Evolutionary conservation across 2,329 filamentous ascomycete species (phyloP).

Genomic region (Penicillium glabrum): DNA sequence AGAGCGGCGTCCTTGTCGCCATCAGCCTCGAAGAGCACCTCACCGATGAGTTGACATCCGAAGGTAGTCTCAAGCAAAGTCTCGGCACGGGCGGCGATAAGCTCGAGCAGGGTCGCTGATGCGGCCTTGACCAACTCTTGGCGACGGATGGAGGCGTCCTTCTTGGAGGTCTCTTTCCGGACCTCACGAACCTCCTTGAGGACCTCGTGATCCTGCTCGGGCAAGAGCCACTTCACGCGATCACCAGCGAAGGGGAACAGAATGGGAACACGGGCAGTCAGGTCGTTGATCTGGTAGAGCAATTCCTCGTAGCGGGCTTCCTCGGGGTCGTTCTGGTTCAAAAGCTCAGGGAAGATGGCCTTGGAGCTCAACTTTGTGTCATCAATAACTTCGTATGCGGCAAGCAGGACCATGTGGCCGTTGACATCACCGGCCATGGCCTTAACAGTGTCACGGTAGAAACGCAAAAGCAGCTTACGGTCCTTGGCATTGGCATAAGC

Average conservation of each 20-base stretch:
- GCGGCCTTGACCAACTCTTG: conserved; percentile 73
- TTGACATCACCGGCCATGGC: conserved; percentile 78
- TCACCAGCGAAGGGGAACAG: conserved; percentile 77
- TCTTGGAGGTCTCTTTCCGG: conserved; percentile 84
- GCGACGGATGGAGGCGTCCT: conserved; percentile 74
- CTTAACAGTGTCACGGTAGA: conserved; percentile 86
- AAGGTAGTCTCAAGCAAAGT: conserved; percentile 74
- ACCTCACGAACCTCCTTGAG: conserved; percentile 77
- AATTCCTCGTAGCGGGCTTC: conserved; percentile 46
- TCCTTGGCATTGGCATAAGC: conserved; percentile 90
- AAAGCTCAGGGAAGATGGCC: conserved; percentile 80
- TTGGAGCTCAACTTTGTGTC: conserved; percentile 89
- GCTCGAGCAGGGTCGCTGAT: conserved; percentile 71
- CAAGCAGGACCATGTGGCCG: conserved; percentile 77
- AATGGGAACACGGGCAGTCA: conserved; percentile 61
- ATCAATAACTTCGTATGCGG: conserved; percentile 88
- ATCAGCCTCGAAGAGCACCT: conserved; percentile 73
- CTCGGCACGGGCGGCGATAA: conserved; percentile 67
- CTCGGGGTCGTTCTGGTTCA: conserved; percentile 61
- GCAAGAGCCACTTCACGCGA: conserved; percentile 62
- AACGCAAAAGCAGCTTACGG: conserved; percentile 81
- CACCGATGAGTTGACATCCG: conserved; percentile 81
- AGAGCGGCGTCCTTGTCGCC: conserved; percentile 77
- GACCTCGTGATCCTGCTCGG: conserved; percentile 64
- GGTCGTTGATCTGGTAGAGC: conserved; percentile 43